Conservation (phyloP, 1,284 basidiomycete species). For the Boletellus deceptivus region DNA sequence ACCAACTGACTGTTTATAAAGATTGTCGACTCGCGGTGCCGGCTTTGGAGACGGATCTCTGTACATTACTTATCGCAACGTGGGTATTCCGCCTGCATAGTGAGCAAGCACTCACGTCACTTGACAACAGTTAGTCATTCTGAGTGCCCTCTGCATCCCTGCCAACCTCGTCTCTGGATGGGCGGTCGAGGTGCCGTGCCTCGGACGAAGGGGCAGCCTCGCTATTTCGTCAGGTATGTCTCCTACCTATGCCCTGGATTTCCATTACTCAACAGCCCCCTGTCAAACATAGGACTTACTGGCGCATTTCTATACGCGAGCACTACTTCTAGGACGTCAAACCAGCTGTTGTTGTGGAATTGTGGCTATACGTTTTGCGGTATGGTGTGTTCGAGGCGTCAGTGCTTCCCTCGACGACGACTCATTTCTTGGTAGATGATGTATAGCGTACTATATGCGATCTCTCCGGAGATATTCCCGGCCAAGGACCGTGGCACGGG, state of each 20-base stretch:
- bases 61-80: constrained; percentile 53
- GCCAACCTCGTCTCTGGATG: constrained; percentile 64
- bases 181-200: constrained; percentile 55
- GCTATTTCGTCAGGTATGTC: constrained; percentile 49
- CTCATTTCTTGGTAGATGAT: constrained; percentile 45
- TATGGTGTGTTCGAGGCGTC: constrained; percentile 40
- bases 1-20: constrained; percentile 18
- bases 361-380: constrained; percentile 64
- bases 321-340: constrained; percentile 62
- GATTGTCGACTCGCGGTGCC: constrained; percentile 47
- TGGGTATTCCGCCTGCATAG: constrained; percentile 20
- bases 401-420: neutral
- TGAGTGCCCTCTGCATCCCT: constrained; percentile 65
- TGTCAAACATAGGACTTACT: constrained; percentile 49
- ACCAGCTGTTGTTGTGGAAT: constrained; percentile 70
- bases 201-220: constrained; percentile 66
- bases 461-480: constrained; percentile 69
- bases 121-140: constrained; percentile 47
- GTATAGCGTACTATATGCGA: constrained; percentile 71
- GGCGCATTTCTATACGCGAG: constrained; percentile 68
- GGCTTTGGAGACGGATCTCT: constrained; percentile 48
- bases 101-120: neutral
- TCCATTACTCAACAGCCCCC: constrained; percentile 29
- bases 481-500: constrained; percentile 72
- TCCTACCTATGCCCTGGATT: neutral